Evolutionary conservation across 768 basidiomycete genomes (phyloP).

Genomic region (Pleurotus citrinopileatus): DNA sequence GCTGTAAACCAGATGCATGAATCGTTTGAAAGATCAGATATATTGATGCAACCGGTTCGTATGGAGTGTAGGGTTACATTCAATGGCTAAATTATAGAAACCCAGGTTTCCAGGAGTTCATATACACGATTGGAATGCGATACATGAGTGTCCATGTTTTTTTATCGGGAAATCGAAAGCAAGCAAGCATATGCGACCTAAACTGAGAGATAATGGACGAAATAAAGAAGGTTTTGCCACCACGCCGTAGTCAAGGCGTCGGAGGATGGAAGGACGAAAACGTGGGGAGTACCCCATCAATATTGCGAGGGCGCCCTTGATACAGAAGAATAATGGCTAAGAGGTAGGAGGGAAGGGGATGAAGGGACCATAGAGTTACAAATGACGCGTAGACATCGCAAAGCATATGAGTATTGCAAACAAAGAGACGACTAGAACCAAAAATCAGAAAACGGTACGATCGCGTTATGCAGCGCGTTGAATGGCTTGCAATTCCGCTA

Average conservation of each 20-base stretch:
- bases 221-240: background rate
- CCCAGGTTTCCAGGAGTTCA: background rate
- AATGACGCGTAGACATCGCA: background rate
- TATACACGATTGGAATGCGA: constrained; percentile 1
- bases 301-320: background rate
- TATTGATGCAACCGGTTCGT: too few relatives aligned
- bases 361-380: constrained; percentile 6
- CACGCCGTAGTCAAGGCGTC: background rate
- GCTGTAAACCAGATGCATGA: background rate
- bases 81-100: constrained; percentile 1
- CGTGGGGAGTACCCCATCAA: background rate
- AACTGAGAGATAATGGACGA: background rate
- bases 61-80: too few relatives aligned
- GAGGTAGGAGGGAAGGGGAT: background rate
- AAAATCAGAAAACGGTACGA: constrained; percentile 1
- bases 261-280: background rate
- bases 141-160: constrained; percentile 1
- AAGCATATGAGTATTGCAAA: constrained; percentile 8
- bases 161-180: constrained; percentile 5
- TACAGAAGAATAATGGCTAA: constrained; percentile 1
- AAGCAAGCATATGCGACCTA: background rate
- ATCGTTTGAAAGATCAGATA: background rate
- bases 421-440: constrained; percentile 6
- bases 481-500: constrained; percentile 57
- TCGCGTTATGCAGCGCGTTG: constrained; percentile 20